phyloP scores from a whole-genome alignment of 108 stramenopile species.

The Cylindrotheca fusiformis region DNA sequence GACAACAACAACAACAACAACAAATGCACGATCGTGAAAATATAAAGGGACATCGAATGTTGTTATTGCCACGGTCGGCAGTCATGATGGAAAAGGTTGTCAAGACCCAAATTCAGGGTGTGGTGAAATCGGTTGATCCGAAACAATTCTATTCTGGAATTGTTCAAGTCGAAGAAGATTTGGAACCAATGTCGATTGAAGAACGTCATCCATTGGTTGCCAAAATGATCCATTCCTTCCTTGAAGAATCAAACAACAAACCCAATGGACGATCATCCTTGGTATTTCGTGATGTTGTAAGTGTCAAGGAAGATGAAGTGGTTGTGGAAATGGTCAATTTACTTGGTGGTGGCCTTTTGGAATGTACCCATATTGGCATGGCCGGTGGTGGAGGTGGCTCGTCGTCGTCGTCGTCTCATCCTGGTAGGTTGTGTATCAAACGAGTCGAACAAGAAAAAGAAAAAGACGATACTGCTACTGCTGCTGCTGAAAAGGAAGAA shows the following conservation, averaged over 20 bases:
- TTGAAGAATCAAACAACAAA: constrained; percentile 39
- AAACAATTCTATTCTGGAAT: constrained; percentile 62
- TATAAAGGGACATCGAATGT: constrained; percentile 64
- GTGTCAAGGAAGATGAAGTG: constrained; percentile 53
- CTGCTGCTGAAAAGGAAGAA: constrained; percentile 4
- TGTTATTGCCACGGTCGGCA: constrained; percentile 52
- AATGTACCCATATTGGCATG: constrained; percentile 35
- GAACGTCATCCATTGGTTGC: constrained; percentile 63
- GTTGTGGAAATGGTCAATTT: constrained; percentile 51
- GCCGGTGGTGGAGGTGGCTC: constrained; percentile 8
- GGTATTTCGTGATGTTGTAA: constrained; percentile 59
- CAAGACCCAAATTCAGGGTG: constrained; percentile 44
- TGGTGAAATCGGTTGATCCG: constrained; percentile 49
- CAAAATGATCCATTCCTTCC: constrained; percentile 54
- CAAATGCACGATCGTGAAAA: constrained; percentile 60
- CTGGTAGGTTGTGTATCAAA: constrained; percentile 49
- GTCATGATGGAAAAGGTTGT: constrained; percentile 49
- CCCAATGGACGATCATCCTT: constrained; percentile 37
- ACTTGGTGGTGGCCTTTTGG: constrained; percentile 27
- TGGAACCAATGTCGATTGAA: constrained; percentile 37
- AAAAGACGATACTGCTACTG: neutral
- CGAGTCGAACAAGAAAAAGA: constrained; percentile 19
- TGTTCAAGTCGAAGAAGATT: constrained; percentile 49
- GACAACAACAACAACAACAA: constrained; percentile 28
- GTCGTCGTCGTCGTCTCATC: constrained; percentile 7